A percentile compares a stretch with the other conserved stretches of the same genome.
Conservation (phyloP, 192 early-diverging fungal species). For the Coemansia javaensis region DNA sequence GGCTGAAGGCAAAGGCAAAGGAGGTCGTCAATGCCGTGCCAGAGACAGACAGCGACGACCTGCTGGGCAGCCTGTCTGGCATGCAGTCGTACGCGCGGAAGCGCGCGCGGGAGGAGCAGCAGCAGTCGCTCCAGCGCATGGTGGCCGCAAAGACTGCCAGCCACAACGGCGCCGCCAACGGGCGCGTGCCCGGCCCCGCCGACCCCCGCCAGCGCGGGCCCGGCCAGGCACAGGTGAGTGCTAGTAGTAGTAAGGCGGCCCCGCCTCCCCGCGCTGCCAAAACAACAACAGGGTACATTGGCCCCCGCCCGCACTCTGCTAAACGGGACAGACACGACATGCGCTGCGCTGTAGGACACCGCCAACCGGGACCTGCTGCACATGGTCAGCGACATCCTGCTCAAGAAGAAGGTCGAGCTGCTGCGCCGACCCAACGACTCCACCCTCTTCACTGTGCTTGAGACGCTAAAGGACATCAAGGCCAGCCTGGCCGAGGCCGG, state of each 20-base stretch:
- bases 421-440: constrained; percentile 36
- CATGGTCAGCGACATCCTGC: constrained; percentile 24
- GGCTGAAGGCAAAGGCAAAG: constrained; percentile 25
- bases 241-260: too few species aligned
- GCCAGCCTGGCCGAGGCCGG: constrained; percentile 15
- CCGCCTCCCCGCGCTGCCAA: too few species aligned
- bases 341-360: constrained; percentile 15
- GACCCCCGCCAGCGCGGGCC: constrained; percentile 22
- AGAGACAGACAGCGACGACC: constrained; percentile 6
- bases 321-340: too few species aligned
- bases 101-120: constrained; percentile 26
- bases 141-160: constrained; percentile 24
- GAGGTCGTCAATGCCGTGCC: constrained; percentile 7
- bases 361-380: constrained; percentile 28
- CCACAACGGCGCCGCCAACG: constrained; percentile 1
- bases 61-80: constrained; percentile 32
- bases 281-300: too few species aligned
- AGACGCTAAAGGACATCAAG: constrained; percentile 29
- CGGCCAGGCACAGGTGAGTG: constrained; percentile 33
- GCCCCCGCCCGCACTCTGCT: too few species aligned
- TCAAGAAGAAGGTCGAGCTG: constrained; percentile 40
- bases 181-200: not conserved
- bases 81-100: constrained; percentile 40
- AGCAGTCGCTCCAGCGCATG: constrained; percentile 21
- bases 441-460: constrained; percentile 21